Base-by-base conservation (phyloP, 2,329 filamentous ascomycete genomes). In the Sporothrix pseudoabietina region DNA sequence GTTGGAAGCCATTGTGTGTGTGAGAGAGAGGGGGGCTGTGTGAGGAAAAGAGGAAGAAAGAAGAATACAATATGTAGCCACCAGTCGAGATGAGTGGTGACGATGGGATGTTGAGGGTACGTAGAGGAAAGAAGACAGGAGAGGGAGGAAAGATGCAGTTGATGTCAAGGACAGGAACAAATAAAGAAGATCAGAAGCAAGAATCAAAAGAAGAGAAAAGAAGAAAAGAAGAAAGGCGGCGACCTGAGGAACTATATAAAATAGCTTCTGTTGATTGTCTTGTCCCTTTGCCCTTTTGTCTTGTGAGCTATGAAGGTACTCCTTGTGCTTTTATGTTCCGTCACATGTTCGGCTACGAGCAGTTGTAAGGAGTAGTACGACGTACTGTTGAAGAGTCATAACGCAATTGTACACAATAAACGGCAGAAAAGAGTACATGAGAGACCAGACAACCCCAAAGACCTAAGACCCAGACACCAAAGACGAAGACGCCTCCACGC, bases 1-100 rank as follows among this genome's bases (percentile, higher is more conserved):
- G 82, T 87, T 87, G 77, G 86, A 83, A 75, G 87, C 87, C 88
- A 90, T 90, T 76, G 75, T 74, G 74, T 32, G 41, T 75, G 57
- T 57, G 57, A 44, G 66, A 22, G 39, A 26, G 26, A 26, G 26
- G 26, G 26, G 26, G 26, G 26, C 26, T n/a, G 66, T 69, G 44
- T 63, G 26, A 35, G 26, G 44, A 55, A 39, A 52, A 41, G 32
- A 49, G 49, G 35, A 41, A 14, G 16, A 30, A 63, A 73, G 72
- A 8, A 22, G 19, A 3, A 22, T 22, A 22, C 41, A 2, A 26
- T 44, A 49, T 49, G 44, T 44, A 19, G 44, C 61, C 69, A 71
- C 66, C 66, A 55, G 32, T n/a, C 59, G 55, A 69, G 49, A n/a
- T 12, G 63, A 49, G 22, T 26, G 39, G 35, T 22, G 47, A 69